phyloP scores from a whole-genome alignment of 208 protist genomes.

The Naegleria fowleri region DNA sequence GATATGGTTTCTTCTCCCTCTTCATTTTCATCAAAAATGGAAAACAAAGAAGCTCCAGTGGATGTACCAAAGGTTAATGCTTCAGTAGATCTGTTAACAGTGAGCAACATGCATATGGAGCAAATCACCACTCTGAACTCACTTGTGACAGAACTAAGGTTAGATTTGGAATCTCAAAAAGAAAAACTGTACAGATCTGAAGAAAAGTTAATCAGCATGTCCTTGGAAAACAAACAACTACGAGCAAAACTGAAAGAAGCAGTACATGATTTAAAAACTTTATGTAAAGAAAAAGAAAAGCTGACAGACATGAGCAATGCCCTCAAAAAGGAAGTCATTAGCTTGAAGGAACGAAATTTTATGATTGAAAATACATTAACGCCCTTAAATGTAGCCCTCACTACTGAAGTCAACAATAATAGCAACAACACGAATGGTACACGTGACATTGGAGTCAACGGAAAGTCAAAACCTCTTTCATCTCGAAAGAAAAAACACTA shows the following conservation, averaged over 20 bases:
- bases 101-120: neutral
- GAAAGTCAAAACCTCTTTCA: neutral
- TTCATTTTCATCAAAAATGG: neutral
- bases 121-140: slow-evolving; percentile 13
- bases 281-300: neutral
- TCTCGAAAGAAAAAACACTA: neutral
- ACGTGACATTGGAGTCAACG: neutral
- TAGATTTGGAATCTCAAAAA: neutral
- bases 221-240: neutral
- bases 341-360: neutral
- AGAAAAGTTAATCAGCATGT: neutral
- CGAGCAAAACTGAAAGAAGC: slow-evolving; percentile 16
- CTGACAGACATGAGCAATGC: neutral
- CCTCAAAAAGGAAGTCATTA: neutral
- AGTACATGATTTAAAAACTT: neutral
- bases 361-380: neutral
- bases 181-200: neutral
- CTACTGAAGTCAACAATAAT: too few species aligned
- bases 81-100: neutral
- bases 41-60: neutral
- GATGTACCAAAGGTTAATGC: neutral
- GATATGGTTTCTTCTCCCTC: neutral
- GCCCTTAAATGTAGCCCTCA: too few species aligned
- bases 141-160: neutral
- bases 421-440: too few species aligned